Base-by-base conservation (phyloP, 306 rosid species). In the Psophocarpus tetragonolobus region DNA sequence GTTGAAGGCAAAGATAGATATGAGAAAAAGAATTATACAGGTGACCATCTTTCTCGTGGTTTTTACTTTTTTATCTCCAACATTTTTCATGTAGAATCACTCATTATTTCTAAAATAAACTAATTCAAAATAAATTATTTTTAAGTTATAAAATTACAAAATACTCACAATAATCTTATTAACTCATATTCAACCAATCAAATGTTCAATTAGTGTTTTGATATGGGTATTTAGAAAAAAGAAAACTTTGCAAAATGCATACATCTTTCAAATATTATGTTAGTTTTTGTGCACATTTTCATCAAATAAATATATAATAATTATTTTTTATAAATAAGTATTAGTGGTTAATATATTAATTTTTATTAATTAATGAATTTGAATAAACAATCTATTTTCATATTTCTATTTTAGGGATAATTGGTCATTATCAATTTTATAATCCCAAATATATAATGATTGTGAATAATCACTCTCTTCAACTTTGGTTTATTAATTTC, bases 1-100 rank as follows among this genome's bases (percentile, higher is more conserved):
- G 12, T 73, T 79, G 4, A 30, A 13, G 18, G 47, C 45, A 24
- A 56, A 79, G 3, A 61, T 35, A 33, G 24, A 61, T 24, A n/a
- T 71, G 24, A 71, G 33, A 45, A 61, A 54, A 35, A 79, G 50
- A 12, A 47, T 44, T 45, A 2, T 45, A n/a, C 42, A 69, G 74
- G 74, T 68, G 21, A 67, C n/a, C 6, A 61, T 62, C 12, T 13
- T 54, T 2, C 0, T 20, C 1, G 6, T 53, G 3, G 3, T 62
- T 35, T 63, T 18, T 35, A 8, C 14, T 23, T 2, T 30, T 20
- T 21, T 53, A 53, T 20, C 7, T 27, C 12, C 12, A 4, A 51
- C 13, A 51, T 21, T 53, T 60, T 29, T 60, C 13, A 15, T n/a
- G n/a, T n/a, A n/a, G n/a, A n/a, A n/a, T 30, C 10, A 8, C 69